phyloP scores from a whole-genome alignment of 352 stramenopile genomes.

The Pythium rishiriense region DNA sequence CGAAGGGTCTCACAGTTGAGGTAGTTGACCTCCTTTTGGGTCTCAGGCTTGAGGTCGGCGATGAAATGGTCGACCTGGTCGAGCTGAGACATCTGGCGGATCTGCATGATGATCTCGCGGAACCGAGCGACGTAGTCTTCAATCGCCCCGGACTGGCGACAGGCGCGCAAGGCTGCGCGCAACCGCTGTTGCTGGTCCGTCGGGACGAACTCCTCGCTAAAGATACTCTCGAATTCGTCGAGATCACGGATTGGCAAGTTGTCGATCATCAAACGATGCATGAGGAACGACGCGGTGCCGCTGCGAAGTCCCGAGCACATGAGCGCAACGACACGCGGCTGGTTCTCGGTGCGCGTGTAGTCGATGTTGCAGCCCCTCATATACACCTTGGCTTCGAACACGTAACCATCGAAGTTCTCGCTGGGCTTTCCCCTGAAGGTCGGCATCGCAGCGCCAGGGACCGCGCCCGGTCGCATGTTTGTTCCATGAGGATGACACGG shows the following conservation, averaged over 20 bases:
- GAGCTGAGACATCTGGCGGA: constrained; percentile 25
- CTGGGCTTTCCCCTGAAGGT: too few relatives aligned
- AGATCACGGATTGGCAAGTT: background rate
- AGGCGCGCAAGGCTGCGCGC: constrained; percentile 12
- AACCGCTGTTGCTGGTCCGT: constrained; percentile 30
- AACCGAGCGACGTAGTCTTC: constrained; percentile 29
- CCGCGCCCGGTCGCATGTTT: too few relatives aligned
- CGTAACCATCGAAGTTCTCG: too few relatives aligned
- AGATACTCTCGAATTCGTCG: constrained; percentile 17
- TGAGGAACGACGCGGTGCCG: background rate
- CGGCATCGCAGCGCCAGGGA: too few relatives aligned
- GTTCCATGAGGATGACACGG: too few relatives aligned
- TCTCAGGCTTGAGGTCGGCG: constrained; percentile 16
- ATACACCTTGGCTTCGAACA: too few relatives aligned
- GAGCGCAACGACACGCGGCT: too few relatives aligned
- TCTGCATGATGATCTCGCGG: constrained; percentile 27
- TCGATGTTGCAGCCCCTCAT: too few relatives aligned
- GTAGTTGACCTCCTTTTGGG: constrained; percentile 21
- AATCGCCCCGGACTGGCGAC: constrained; percentile 1
- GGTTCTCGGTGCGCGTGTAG: too few relatives aligned
- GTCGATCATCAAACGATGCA: background rate
- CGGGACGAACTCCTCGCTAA: constrained; percentile 25
- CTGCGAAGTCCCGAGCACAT: too few relatives aligned
- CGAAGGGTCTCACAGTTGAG: constrained; percentile 5
- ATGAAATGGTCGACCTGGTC: constrained; percentile 30